phyloP scores from a whole-genome alignment of 305 asterid species.

The Rubia balearica region DNA sequence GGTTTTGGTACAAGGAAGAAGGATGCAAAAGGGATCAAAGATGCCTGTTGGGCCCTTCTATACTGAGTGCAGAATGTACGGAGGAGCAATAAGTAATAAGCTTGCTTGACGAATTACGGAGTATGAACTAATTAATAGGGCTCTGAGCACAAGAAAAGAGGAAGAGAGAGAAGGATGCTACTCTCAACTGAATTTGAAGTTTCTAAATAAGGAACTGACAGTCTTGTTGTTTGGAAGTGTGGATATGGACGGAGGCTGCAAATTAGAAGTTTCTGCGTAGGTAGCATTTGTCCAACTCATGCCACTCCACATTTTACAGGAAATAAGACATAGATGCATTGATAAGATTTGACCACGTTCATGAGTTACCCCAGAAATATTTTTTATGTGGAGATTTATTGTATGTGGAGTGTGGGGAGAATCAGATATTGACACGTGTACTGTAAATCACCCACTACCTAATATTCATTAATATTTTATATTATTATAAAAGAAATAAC shows the following conservation, averaged over 20 bases:
- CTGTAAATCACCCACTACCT: too few species aligned
- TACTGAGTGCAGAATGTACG: conserved; percentile 37
- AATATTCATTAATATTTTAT: too few species aligned
- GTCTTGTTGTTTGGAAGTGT: conserved; percentile 12
- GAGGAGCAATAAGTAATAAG: conserved; percentile 26
- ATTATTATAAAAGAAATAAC: too few species aligned
- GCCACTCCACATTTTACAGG: neutral
- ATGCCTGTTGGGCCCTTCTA: conserved; percentile 11
- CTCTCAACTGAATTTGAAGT: conserved; percentile 18
- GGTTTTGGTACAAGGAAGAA: conserved; percentile 23
- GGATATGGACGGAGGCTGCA: conserved; percentile 39
- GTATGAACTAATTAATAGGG: conserved; percentile 18
- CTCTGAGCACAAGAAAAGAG: conserved; percentile 12
- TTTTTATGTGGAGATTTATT: too few species aligned
- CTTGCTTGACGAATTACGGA: conserved; percentile 9
- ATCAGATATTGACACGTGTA: too few species aligned
- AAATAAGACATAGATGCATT: neutral
- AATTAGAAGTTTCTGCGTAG: conserved; percentile 36
- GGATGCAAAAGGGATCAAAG: conserved; percentile 8
- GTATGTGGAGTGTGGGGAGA: too few species aligned
- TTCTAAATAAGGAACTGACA: conserved; percentile 25
- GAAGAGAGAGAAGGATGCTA: conserved; percentile 21
- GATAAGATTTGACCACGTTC: conserved; percentile 16
- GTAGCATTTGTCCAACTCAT: conserved; percentile 4
- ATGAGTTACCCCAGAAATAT: neutral